Evolutionary conservation across 768 basidiomycete genomes (phyloP).

Genomic region (Suillus luteus): DNA sequence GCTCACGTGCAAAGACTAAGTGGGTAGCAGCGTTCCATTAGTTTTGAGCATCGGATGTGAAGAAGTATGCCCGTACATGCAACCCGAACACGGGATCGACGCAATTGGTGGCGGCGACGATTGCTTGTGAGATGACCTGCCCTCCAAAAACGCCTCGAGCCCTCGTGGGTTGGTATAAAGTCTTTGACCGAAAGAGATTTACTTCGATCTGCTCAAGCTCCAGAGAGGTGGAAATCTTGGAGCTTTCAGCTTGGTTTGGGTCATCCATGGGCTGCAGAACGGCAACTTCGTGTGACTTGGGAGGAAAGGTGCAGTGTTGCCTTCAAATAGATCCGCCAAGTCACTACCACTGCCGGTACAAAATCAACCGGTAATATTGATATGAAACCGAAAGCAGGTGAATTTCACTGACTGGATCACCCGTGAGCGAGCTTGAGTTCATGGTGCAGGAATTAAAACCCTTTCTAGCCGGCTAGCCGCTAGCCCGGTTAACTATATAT

Average conservation of each 20-base stretch:
- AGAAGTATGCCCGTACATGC: constrained; percentile 58
- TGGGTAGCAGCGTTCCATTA: not conserved
- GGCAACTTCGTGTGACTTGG: not conserved
- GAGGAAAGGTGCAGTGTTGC: not conserved
- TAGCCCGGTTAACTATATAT: not conserved
- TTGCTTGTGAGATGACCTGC: constrained; percentile 87
- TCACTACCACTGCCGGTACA: no score
- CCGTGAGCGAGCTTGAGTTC: no score
- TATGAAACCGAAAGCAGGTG: not conserved
- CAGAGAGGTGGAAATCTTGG: constrained; percentile 70
- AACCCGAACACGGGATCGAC: constrained; percentile 65
- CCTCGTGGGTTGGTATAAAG: constrained; percentile 59
- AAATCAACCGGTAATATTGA: not conserved
- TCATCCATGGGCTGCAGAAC: constrained; percentile 31
- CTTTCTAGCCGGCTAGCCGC: not conserved
- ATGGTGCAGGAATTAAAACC: not conserved
- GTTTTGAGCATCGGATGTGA: not conserved
- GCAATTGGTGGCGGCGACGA: constrained; percentile 78
- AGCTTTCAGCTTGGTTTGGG: constrained; percentile 58
- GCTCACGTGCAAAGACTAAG: constrained; percentile 71
- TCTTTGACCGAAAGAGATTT: constrained; percentile 78
- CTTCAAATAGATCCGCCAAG: not conserved
- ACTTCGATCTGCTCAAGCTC: constrained; percentile 79
- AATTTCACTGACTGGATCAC: not conserved
- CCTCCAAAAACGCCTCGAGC: constrained; percentile 84